phyloP scores from a whole-genome alignment of 2,329 filamentous ascomycete genomes.

The Neofusicoccum cordaticola region DNA sequence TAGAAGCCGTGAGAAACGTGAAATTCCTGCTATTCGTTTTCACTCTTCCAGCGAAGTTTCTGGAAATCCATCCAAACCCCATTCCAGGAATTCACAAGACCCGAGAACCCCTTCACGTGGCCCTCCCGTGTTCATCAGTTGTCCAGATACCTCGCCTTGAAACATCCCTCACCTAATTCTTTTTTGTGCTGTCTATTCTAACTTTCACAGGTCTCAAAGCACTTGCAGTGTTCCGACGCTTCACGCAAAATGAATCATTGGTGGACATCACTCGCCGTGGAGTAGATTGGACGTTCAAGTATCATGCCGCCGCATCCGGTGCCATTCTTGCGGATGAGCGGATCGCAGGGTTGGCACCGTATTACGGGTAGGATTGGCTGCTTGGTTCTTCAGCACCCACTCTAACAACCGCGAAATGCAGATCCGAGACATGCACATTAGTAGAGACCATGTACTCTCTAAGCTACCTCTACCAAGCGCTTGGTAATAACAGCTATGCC shows the following conservation, averaged over 20 bases:
- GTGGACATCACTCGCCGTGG: conserved; percentile 41
- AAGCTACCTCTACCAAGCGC: conserved; percentile 49
- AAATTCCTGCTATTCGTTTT: too few relatives aligned
- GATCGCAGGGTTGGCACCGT: conserved; percentile 44
- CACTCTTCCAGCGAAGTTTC: too few relatives aligned
- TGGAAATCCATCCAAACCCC: too few relatives aligned
- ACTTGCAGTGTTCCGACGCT: conserved; percentile 45
- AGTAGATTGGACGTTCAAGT: conserved; percentile 48
- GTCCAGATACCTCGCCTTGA: too few relatives aligned
- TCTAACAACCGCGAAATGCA: not conserved
- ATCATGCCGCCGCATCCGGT: conserved; percentile 50
- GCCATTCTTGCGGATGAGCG: conserved; percentile 52
- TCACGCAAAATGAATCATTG: conserved; percentile 45
- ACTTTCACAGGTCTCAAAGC: conserved; percentile 44
- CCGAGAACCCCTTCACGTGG: too few relatives aligned
- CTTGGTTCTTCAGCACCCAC: not conserved
- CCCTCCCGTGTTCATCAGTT: too few relatives aligned
- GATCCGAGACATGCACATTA: conserved; percentile 51
- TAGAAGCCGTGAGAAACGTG: too few relatives aligned
- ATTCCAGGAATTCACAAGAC: too few relatives aligned
- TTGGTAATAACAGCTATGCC: conserved; percentile 48
- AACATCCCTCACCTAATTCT: not conserved
- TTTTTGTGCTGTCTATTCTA: not conserved
- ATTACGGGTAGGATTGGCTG: conserved; percentile 24
- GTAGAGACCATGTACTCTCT: conserved; percentile 54